phyloP scores from a whole-genome alignment of 192 early-diverging fungal species.

The Blastocladiella britannica region DNA sequence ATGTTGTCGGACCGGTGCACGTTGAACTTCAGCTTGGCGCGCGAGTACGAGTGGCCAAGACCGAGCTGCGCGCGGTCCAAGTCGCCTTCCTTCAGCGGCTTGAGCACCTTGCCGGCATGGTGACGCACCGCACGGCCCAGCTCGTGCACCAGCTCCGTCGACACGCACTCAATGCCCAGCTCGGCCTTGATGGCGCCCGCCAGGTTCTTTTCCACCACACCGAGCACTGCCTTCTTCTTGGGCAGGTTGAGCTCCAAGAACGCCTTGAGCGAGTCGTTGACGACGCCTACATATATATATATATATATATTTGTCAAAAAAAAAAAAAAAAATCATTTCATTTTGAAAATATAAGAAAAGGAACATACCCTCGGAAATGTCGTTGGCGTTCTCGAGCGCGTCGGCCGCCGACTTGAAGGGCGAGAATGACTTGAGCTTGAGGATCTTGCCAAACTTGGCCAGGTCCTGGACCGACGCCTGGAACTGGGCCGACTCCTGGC shows the following conservation, averaged over 20 bases:
- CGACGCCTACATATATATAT: constrained; percentile 34
- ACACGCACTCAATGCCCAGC: constrained; percentile 52
- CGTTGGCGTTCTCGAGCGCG: constrained; percentile 94
- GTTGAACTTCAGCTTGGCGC: constrained; percentile 99
- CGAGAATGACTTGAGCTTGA: constrained; percentile 83
- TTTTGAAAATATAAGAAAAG: neutral
- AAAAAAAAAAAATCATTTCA: neutral
- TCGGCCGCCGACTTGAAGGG: constrained; percentile 94
- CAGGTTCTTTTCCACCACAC: constrained; percentile 61
- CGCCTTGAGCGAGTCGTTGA: constrained; percentile 65
- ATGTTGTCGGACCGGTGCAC: constrained; percentile 94
- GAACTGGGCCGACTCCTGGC: constrained; percentile 74
- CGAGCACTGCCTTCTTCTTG: constrained; percentile 50
- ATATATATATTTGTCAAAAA: constrained; percentile 4
- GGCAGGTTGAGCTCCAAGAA: constrained; percentile 92
- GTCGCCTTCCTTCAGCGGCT: constrained; percentile 80
- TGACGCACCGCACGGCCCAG: constrained; percentile 83
- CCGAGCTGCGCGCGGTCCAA: constrained; percentile 84
- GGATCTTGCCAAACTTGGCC: constrained; percentile 68
- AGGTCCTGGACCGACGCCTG: constrained; percentile 63
- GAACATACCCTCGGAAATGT: constrained; percentile 79
- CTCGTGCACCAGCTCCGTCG: constrained; percentile 68
- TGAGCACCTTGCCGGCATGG: constrained; percentile 69
- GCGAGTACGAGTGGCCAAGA: constrained; percentile 93
- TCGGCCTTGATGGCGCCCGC: constrained; percentile 49